Conservation (phyloP, 345 rosid species). For the Psidium guajava region DNA sequence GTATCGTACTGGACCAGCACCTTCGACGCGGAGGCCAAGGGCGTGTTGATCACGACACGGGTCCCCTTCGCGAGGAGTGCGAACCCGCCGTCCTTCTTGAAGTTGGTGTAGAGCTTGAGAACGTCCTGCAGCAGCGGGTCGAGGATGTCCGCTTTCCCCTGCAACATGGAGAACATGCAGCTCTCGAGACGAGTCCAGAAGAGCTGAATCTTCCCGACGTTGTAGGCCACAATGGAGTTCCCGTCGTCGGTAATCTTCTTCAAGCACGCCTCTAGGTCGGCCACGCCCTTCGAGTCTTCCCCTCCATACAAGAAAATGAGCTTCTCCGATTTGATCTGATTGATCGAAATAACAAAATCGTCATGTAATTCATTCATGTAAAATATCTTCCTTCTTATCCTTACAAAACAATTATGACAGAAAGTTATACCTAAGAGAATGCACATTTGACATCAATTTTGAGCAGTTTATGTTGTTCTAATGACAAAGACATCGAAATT, state of each 20-base stretch:
- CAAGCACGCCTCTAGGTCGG: neutral
- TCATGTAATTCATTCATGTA: neutral
- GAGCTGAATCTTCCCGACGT: neutral
- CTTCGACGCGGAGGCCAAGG: neutral
- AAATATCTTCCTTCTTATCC: neutral
- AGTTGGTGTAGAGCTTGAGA: slow-evolving; percentile 3
- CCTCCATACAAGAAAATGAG: slow-evolving; percentile 6
- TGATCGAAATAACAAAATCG: neutral
- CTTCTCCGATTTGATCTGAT: neutral
- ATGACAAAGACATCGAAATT: neutral
- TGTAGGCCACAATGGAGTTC: neutral
- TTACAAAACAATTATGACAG: neutral
- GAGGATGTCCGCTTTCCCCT: neutral
- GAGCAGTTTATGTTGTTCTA: too few relatives aligned
- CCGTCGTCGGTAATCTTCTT: neutral
- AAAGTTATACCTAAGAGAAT: too few relatives aligned
- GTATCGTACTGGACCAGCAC: neutral
- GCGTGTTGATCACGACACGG: neutral
- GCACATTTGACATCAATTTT: too few relatives aligned
- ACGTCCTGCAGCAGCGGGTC: neutral
- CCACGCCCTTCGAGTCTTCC: neutral
- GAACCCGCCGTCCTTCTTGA: slow-evolving; percentile 1
- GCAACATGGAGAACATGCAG: neutral
- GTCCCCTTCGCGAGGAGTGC: neutral
- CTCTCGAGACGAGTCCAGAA: slow-evolving; percentile 2